Base-by-base conservation (phyloP, 345 rosid species). In the Jatropha curcas region DNA sequence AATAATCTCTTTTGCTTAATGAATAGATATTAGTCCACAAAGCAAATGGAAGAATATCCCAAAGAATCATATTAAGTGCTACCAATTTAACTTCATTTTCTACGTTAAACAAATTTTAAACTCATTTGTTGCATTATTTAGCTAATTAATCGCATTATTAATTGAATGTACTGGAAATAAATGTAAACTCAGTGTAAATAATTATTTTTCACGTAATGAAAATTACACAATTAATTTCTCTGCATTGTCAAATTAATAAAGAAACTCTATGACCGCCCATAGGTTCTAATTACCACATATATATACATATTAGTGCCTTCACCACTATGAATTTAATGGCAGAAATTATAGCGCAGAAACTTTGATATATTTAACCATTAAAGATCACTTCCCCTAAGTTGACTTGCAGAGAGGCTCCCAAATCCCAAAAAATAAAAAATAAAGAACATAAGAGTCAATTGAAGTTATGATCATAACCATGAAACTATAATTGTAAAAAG, bases 401-500 rank as follows among this genome's bases (percentile, higher is more conserved):
- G 73, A 52, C 52, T 59, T 58, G 17, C 1, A 11, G 24, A 55
- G 41, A 17, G 62, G 33, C 13, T 22, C 60, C 0, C 53, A 14
- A 5, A 5, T 48, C 6, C 22, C 53, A 48, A 48, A 17, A 48
- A 4, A 4, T 1, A 17, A 4, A 17, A 46, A 14, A 60, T 60
- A 5, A n/a, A 13, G 7, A 17, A 17, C 4, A 37, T 9, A 66
- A 4, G 8, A n/a, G 41, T 59, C 43, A 16, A 28, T 22, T 5
- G 1, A 28, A 52, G 5, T 17, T n/a, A 72, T 64, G 70, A 72
- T 73, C 63, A 55, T 53, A 73, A 27, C 55, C 31, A 34, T 24
- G 66, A 24, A 74, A 17, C 41, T 30, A 58, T 30, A 9, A 11
- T 27, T 20, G 39, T 20, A 12, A 12, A 24, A 48, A 50, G 59